Evolutionary conservation across 192 early-diverging fungal genomes (phyloP), one percentile per base, ranked within the genome.

Genomic region (Podila clonocystis): DNA sequence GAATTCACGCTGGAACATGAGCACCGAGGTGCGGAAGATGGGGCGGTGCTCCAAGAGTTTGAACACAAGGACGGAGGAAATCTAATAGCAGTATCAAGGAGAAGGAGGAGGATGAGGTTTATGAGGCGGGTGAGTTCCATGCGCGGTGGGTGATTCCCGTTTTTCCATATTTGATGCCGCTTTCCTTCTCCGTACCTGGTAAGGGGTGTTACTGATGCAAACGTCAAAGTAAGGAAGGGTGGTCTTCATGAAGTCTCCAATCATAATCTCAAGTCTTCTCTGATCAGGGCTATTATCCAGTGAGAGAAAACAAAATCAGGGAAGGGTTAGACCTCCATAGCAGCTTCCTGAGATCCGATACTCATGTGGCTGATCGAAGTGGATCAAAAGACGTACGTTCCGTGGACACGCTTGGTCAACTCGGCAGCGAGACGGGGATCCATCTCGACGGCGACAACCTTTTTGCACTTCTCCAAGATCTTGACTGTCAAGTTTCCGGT

Each of bases 1-100:
- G 79, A 99, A 99, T 87, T 99, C 98, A 74, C 95, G 93, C 82
- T 99, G 98, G 83, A 99, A 99, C 97, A 98, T 99, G 74, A 99
- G 95, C 52, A 99, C 91, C 7, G 96, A 96, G 61, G 93, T 94
- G 55, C 93, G 87, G 86, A 96, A 96, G 24, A 95, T 75, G 11
- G 97, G 97, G n/a, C 97, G 92, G 77, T 98, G 97, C 67, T 91
- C 93, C 19, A 99, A 87, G 49, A 99, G 88, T 85, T 99, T 99
- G 86, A 99, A 97, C 7, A 94, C 92, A 55, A 99, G 87, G 0
- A 96, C 93, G 11, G 97, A 96, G 7, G 97, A 99, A 67, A 98
- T 99, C 87, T 94, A 61, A 3, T n/a, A 41, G 1, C 4, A 38
- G 20, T 9, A 31, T 4, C 1, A 65, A 2, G 9, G 28, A n/a